A percentile compares a stretch with the other conserved stretches of the same genome.
Conservation (phyloP, 2,329 filamentous ascomycete genomes). For the Fusarium brachygibbosum region DNA sequence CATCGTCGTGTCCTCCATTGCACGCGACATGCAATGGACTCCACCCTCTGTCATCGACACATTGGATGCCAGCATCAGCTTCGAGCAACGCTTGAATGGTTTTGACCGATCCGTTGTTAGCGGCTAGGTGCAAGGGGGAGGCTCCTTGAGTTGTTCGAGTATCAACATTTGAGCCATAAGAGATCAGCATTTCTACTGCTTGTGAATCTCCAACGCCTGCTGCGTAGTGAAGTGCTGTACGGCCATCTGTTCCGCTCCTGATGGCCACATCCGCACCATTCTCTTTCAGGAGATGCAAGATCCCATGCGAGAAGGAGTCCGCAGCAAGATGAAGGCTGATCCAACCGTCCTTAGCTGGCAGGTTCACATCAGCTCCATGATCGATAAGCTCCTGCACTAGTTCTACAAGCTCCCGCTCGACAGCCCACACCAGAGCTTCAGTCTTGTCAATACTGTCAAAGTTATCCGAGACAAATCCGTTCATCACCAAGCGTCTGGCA, state of each 20-base stretch:
- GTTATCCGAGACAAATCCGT: not conserved
- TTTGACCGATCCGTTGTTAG: not conserved
- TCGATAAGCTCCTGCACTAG: not conserved
- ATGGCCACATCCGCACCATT: not conserved
- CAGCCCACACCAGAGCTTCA: not conserved
- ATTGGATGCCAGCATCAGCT: not conserved
- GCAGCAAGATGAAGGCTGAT: not conserved
- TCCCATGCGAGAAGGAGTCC: too few relatives aligned
- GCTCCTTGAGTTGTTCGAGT: not conserved
- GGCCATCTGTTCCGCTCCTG: accelerated
- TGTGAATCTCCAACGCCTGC: not conserved
- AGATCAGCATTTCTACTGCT: not conserved
- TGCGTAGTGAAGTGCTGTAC: not conserved
- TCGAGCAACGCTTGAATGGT: not conserved
- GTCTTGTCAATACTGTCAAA: not conserved
- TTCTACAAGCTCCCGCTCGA: not conserved
- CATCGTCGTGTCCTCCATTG: not conserved
- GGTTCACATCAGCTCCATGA: not conserved
- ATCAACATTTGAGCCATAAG: not conserved
- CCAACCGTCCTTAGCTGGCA: not conserved
- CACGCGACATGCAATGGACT: not conserved
- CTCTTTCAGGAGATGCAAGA: not conserved
- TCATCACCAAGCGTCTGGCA: not conserved
- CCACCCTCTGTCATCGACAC: not conserved
- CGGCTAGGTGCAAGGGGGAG: not conserved